Evolutionary conservation across 2,329 filamentous ascomycete genomes (phyloP), one percentile per base, ranked within the genome.

Genomic region (Bipolaris victoriae): DNA sequence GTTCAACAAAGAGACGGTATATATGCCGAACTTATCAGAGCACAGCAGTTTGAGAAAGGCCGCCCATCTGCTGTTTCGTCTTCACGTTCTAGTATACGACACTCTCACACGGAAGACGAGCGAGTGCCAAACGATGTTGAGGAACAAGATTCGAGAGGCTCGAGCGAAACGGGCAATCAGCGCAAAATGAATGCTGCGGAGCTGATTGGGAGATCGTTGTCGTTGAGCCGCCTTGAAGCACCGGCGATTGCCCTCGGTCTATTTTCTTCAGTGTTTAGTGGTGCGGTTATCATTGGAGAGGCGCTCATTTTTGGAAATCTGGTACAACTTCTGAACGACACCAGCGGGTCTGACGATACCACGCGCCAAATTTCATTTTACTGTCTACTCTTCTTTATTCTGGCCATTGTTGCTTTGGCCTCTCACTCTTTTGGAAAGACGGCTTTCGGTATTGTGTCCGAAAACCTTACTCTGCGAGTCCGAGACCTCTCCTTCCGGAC

Each of bases 201-300:
- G 15, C 58, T 71, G 22, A 68, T 72, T 41, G 48, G 29, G n/a
- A 68, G 71, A 33, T 73, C 63, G 44, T 39, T 73, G 15, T 45
- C 57, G 1, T 26, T 72, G 49, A 79, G 73, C 43, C 75, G 72
- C 22, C 68, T 77, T 7, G 77, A 82, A 49, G 58, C 68, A 2
- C 65, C 71, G 7, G 74, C 81, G 41, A 76, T 81, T 20, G 52
- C 64, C 3, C 41, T 81, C 5, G 81, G 80, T 5, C 66, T 83
- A 3, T 40, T 76, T 39, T 77, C 78, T 6, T 82, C 81, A 0
- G 72, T 81, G 13, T 60, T 80, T 33, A 82, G 79, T 16, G 82
- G 80, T 20, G 78, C 74, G 3, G 75, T 83, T 33, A 79, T 88
- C 37, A 82, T 89, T 24, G 87, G 86, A 15, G 82, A 87, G 60